These are phyloP conservation scores for Chlorella sp. DNA, from an alignment of 139 green algal species.

Conservation along the genomic window DNA sequence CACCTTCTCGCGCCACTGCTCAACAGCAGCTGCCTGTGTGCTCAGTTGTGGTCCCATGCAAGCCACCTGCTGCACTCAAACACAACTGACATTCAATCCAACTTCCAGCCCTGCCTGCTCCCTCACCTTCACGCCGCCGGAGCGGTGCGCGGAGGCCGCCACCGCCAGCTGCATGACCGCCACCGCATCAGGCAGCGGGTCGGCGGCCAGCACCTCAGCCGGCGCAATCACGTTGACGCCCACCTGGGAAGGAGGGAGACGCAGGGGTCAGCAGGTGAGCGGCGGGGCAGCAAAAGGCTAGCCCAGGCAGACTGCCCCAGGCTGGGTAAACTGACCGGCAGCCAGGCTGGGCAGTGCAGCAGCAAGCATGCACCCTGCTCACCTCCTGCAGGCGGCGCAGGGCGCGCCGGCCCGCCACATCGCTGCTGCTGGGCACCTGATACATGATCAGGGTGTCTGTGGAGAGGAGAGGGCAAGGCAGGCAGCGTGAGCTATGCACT, in stretches of 20 bases:
- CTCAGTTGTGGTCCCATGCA: too few relatives aligned
- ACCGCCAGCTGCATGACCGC: slow-evolving; percentile 80
- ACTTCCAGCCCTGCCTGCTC: neutral
- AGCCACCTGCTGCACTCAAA: too few relatives aligned
- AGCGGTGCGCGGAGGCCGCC: slow-evolving; percentile 47
- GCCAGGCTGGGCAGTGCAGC: too few relatives aligned
- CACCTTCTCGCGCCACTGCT: neutral
- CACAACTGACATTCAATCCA: too few relatives aligned
- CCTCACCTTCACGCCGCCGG: slow-evolving; percentile 33
- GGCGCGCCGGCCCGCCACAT: slow-evolving; percentile 70
- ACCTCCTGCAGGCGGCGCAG: slow-evolving; percentile 91
- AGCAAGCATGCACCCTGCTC: slow-evolving; percentile 1
- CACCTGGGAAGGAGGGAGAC: slow-evolving; percentile 65
- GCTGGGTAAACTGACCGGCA: too few relatives aligned
- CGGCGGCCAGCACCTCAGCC: slow-evolving; percentile 65
- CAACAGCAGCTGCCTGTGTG: too few relatives aligned
- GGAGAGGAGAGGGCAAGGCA: neutral
- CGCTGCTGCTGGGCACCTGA: slow-evolving; percentile 59
- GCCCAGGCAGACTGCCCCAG: too few relatives aligned
- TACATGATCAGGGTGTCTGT: slow-evolving; percentile 91
- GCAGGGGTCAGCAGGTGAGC: too few relatives aligned
- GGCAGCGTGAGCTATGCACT: too few relatives aligned
- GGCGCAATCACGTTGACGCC: slow-evolving; percentile 88
- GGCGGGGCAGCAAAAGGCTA: too few relatives aligned
- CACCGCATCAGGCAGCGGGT: slow-evolving; percentile 86